Evolutionary conservation across 495 filamentous ascomycete genomes (phyloP).

Genomic region (Aspergillus saccharolyticus): DNA sequence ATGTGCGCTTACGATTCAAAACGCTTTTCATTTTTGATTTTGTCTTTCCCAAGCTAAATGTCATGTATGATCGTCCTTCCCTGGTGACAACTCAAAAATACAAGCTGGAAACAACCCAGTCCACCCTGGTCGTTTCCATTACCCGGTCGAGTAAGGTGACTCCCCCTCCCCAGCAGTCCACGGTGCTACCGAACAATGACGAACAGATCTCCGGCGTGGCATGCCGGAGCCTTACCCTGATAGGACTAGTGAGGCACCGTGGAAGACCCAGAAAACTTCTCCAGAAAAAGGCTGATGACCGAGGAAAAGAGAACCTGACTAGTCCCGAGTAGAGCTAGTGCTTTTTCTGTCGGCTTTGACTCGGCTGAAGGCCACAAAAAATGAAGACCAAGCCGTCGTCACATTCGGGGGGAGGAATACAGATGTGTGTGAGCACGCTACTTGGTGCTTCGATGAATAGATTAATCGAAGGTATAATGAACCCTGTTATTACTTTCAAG

Average conservation of each 20-base stretch:
- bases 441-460: too few relatives aligned
- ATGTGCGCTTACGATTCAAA: not conserved
- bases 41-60: not conserved
- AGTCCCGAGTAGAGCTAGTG: not conserved
- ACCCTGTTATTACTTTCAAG: not conserved
- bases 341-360: not conserved
- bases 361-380: not conserved
- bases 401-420: too few relatives aligned
- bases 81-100: too few relatives aligned
- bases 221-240: slow-evolving; percentile 12
- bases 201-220: slow-evolving; percentile 21
- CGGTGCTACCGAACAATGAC: not conserved
- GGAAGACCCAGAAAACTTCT: slow-evolving; percentile 11
- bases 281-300: slow-evolving; percentile 15
- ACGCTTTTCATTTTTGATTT: not conserved
- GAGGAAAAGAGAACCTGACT: not conserved
- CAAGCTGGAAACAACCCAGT: not conserved
- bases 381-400: too few relatives aligned
- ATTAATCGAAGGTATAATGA: not conserved
- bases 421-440: too few relatives aligned
- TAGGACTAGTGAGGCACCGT: slow-evolving; percentile 14
- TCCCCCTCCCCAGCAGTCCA: not conserved
- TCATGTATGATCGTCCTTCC: not conserved
- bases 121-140: not conserved
- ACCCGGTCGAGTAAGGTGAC: not conserved